Evolutionary conservation across 2,329 filamentous ascomycete species (phyloP), one percentile per base, ranked within the genome.

Genomic region (Claviceps cyperi): DNA sequence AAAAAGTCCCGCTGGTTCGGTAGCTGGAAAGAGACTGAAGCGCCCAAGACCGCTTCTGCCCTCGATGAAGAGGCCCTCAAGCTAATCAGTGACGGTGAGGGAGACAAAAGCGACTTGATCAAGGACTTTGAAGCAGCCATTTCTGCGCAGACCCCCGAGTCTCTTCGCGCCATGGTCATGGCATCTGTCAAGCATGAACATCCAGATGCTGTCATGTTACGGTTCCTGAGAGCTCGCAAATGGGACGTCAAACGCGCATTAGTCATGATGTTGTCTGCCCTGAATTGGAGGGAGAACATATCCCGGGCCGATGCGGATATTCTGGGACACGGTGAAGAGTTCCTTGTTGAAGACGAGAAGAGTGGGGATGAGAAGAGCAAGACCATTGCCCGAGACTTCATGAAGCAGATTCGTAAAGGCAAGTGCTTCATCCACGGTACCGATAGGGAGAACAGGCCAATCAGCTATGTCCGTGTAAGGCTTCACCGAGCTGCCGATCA

Each of bases 171-270:
- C 48, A 50, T 60, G 46, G 45, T 64, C 32, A 51, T 59, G 15
- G 28, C 15, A 14, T 38, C 47, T 6, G 9, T 53, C 36, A 53
- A 52, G 46, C 46, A 49, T 13, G 62, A 70, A 35, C 59, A 70
- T 47, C 67, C 68, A 0, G 68, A 70, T 48, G 62, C 64, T 0
- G 51, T 64, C 1, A 56, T 65, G 0, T 58, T 71, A n/a, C 67
- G 68, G 3, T 70, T 69, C 51, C 61, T 67, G 21, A 59, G 67
- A 35, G 66, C 65, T 9, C 63, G 66, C 47, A 66, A 69, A 53
- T 69, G 68, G 62, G 60, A 71, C 52, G 61, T 70, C 4, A 56
- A 60, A 1, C 66, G 65, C 45, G 65, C 66, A 0, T 58, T 69
- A 17, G 59, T 62, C 17, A 70, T 70, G 63, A 57, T 70, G 38